Base-by-base conservation (phyloP, 1,284 basidiomycete species). In the Wolfiporia cocos region DNA sequence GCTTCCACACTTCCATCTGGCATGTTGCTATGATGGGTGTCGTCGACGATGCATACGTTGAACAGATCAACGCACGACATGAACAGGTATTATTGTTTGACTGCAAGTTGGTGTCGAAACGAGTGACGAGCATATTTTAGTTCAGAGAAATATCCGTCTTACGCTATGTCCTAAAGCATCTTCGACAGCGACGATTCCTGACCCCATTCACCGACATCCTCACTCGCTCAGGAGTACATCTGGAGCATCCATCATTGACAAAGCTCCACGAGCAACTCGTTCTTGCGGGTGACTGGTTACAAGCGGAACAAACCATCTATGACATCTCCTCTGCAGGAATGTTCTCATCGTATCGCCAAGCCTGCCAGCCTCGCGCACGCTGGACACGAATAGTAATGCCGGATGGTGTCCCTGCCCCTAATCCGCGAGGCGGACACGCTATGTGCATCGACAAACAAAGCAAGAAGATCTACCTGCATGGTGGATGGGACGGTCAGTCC, bases 1-100 rank as follows among this genome's bases (percentile, higher is more conserved):
- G 74, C 55, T 89, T 82, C 55, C 83, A 88, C 53, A 77, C 78
- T 20, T 87, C 85, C 2, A 80, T 90, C 43, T 89, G 86, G 86
- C 70, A 82, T 49, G 67, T 88, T 23, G 59, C 77, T 1, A 52
- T 89, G 43, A 61, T 65, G 4, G 86, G 86, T 4, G 73, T 83
- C 34, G 61, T 56, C 1, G 74, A 83, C 20, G 64, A 72, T 37
- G 53, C 55, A 1, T 73, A 71, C 38, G 77, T 89, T n/a, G 69
- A 76, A 42, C 59, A 65, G 47, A 67, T 81, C 15, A 66, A 67
- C 29, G 50, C 52, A 18, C 62, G 55, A 41, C 80, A 84, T 49
- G 76, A 84, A 41, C 73, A 83, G 63, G 86, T 87, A 56, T 32
- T 67, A 21, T 26, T 35, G 4, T 22, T 5, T 39, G 7, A n/a